A percentile compares a stretch with the other conserved stretches of the same genome.
Conservation (phyloP, 768 basidiomycete species). For the Steccherinum ochraceum region DNA sequence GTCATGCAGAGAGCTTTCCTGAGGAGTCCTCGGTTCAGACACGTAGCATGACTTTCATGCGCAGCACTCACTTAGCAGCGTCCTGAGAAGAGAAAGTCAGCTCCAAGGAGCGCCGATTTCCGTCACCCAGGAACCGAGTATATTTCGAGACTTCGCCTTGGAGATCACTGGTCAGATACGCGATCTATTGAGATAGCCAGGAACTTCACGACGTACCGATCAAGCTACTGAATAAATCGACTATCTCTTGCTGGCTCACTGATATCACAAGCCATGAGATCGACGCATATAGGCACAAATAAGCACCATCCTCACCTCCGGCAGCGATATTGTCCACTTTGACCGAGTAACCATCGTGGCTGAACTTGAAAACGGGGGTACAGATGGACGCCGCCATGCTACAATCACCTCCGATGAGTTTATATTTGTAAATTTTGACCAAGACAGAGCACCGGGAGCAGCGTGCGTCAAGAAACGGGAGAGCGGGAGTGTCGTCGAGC, state of each 20-base stretch:
- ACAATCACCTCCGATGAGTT: background rate
- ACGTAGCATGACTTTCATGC: constrained; percentile 5
- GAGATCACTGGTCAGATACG: constrained; percentile 5
- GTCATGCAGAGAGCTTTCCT: constrained; percentile 68
- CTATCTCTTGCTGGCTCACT: constrained; percentile 41
- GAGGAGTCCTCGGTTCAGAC: background rate
- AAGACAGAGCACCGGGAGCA: background rate
- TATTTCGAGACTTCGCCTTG: constrained; percentile 45
- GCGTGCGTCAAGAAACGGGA: background rate
- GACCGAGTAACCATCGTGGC: constrained; percentile 36
- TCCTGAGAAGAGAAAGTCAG: constrained; percentile 50
- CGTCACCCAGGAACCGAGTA: constrained; percentile 14
- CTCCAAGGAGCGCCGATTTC: constrained; percentile 35
- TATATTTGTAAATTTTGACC: background rate
- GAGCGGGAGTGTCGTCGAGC: background rate
- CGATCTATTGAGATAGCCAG: background rate
- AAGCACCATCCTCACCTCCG: constrained; percentile 21
- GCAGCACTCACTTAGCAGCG: constrained; percentile 40
- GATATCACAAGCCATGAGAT: background rate
- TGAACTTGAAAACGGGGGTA: constrained; percentile 29
- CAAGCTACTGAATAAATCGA: constrained; percentile 49
- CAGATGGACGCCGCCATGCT: constrained; percentile 11
- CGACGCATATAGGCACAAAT: background rate
- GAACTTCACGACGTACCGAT: constrained; percentile 36
- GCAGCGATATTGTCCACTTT: constrained; percentile 36